Evolutionary conservation across 2,329 filamentous ascomycete genomes (phyloP).

Genomic region (Pseudocercospora pini-densiflorae): DNA sequence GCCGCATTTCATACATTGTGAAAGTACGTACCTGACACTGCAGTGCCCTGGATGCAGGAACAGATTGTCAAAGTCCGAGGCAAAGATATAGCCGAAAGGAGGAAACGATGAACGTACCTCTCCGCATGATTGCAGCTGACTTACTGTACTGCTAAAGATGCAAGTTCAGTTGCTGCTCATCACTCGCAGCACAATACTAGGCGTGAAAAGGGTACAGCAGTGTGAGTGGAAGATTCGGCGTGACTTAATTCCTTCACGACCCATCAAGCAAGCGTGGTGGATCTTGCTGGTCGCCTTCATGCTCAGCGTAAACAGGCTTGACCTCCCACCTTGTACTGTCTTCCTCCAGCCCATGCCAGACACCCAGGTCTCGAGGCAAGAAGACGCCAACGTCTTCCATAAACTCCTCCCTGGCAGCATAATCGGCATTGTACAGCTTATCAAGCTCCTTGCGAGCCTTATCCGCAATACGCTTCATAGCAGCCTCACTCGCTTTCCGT

Average conservation of each 20-base stretch:
- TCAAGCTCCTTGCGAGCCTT: slow-evolving; percentile 80
- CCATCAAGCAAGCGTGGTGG: slow-evolving; percentile 19
- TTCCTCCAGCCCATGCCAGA: slow-evolving; percentile 34
- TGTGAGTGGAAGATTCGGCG: background rate
- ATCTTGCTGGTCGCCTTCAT: background rate
- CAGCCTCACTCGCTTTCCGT: slow-evolving; percentile 72
- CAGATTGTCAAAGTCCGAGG: background rate
- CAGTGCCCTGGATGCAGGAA: background rate
- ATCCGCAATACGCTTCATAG: slow-evolving; percentile 73
- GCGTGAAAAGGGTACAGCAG: background rate
- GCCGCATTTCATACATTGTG: background rate
- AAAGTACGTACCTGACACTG: background rate
- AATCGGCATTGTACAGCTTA: slow-evolving; percentile 70
- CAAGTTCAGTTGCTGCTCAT: background rate
- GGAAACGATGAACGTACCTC: background rate
- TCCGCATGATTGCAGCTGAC: background rate
- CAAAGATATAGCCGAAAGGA: background rate
- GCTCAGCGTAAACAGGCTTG: slow-evolving; percentile 18
- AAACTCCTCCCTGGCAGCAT: slow-evolving; percentile 75
- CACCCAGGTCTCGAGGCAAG: slow-evolving; percentile 60
- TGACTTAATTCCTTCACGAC: background rate
- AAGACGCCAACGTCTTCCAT: slow-evolving; percentile 82
- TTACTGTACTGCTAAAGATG: background rate
- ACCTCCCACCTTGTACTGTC: slow-evolving; percentile 33
- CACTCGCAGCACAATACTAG: background rate